Percentiles rank a stretch among this genome's conserved stretches.
phyloP scores from a whole-genome alignment of 2,329 filamentous ascomycete genomes.

The Colletotrichum liaoningense region DNA sequence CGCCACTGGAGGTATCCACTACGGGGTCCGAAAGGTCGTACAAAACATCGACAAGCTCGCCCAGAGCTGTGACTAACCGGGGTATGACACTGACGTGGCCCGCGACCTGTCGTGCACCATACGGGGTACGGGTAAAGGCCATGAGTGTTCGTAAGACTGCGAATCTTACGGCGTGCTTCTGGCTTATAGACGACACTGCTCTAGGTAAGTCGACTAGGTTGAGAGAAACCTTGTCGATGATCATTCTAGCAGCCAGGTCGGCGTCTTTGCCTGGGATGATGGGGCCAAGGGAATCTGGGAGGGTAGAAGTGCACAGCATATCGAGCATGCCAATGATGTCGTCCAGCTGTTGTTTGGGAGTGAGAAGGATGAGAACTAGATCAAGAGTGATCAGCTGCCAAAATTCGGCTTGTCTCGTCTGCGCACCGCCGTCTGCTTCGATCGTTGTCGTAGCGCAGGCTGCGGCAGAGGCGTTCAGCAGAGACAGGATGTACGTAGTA shows the following conservation, averaged over 20 bases:
- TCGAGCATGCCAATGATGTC: constrained; percentile 74
- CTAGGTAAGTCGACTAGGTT: constrained; percentile 69
- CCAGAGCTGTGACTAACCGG: constrained; percentile 75
- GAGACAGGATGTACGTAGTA: constrained; percentile 70
- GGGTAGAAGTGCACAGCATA: constrained; percentile 74
- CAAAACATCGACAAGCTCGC: constrained; percentile 77
- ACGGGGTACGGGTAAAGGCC: constrained; percentile 70
- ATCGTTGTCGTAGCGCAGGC: constrained; percentile 62
- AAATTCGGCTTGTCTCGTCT: constrained; percentile 58
- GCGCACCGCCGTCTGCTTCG: constrained; percentile 43
- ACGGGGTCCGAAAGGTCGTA: constrained; percentile 59
- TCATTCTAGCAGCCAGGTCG: constrained; percentile 54
- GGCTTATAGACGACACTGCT: constrained; percentile 51
- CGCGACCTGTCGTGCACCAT: constrained; percentile 75
- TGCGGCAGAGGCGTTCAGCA: constrained; percentile 73
- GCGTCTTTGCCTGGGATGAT: constrained; percentile 61
- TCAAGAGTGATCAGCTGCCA: constrained; percentile 77
- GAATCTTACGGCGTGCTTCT: constrained; percentile 57
- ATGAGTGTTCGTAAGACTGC: constrained; percentile 65
- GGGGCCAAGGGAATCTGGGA: constrained; percentile 74
- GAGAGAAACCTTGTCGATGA: constrained; percentile 73
- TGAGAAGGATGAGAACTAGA: constrained; percentile 75
- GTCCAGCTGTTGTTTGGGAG: constrained; percentile 70
- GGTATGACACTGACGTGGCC: constrained; percentile 77
- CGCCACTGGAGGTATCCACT: constrained; percentile 8